Evolutionary conservation across 2,329 filamentous ascomycete genomes (phyloP).

Genomic region (Pestalotiopsis sp.): DNA sequence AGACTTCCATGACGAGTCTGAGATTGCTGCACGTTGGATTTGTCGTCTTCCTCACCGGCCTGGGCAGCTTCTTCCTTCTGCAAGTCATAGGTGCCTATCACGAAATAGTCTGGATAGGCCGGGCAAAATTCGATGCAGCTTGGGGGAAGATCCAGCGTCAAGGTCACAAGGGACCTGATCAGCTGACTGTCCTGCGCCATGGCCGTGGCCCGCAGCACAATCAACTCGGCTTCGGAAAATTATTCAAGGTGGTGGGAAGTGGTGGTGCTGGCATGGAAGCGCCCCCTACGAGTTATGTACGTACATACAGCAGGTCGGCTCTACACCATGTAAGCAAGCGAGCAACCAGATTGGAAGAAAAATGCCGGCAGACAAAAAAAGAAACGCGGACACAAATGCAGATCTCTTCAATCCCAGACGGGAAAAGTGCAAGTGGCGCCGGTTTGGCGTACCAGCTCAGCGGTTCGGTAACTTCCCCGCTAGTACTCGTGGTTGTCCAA

Average conservation of each 20-base stretch:
- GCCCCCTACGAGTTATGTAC: neutral
- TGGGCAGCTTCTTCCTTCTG: conserved; percentile 45
- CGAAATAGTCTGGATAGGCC: conserved; percentile 62
- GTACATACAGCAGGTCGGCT: neutral
- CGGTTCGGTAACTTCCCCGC: conserved; percentile 29
- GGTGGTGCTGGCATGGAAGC: neutral
- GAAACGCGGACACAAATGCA: neutral
- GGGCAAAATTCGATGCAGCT: conserved; percentile 80
- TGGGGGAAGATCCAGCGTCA: conserved; percentile 68
- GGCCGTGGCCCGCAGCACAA: neutral
- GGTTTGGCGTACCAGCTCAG: neutral
- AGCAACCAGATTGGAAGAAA: neutral
- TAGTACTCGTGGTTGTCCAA: conserved; percentile 13
- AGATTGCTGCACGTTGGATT: conserved; percentile 35
- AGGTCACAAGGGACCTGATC: conserved; percentile 48
- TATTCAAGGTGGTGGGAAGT: neutral
- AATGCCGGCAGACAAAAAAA: neutral
- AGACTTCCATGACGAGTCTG: conserved; percentile 77
- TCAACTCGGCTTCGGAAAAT: neutral
- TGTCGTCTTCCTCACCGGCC: conserved; percentile 26
- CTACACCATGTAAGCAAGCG: neutral
- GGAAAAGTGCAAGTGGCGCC: conserved; percentile 1
- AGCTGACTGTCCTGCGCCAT: conserved; percentile 22
- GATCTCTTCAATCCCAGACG: conserved; percentile 2
- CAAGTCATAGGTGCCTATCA: conserved; percentile 85